These are phyloP conservation scores for Pseudotsuga menziesii DNA, from an alignment of 75 land plant genomes.

Conservation along the genomic window DNA sequence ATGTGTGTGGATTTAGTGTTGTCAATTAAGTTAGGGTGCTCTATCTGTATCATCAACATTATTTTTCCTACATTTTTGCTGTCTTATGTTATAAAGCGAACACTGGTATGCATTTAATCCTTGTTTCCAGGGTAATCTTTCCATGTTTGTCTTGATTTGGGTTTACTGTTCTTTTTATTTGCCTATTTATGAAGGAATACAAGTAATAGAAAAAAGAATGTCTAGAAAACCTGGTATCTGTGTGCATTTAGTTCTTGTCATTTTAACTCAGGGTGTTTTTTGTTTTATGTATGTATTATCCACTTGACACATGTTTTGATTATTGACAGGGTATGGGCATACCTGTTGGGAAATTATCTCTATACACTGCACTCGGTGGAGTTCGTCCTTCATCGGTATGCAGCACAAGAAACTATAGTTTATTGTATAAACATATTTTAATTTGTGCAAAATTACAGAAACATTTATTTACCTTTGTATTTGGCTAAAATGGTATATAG, in stretches of 20 bases:
- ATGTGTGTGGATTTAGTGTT: too few relatives aligned
- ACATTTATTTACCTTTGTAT: background rate
- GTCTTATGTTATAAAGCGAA: too few relatives aligned
- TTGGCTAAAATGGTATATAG: background rate
- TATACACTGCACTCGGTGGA: conserved; percentile 39
- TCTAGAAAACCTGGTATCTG: background rate
- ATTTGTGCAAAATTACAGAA: background rate
- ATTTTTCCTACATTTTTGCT: background rate
- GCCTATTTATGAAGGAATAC: too few relatives aligned
- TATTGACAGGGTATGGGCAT: conserved; percentile 32
- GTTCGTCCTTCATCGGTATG: conserved; percentile 34
- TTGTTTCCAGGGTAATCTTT: too few relatives aligned
- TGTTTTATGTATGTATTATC: background rate
- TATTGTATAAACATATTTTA: background rate
- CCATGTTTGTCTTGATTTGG: too few relatives aligned
- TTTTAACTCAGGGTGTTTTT: background rate
- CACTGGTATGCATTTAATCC: too few relatives aligned
- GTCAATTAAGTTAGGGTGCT: too few relatives aligned
- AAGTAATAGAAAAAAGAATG: background rate
- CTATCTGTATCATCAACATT: background rate
- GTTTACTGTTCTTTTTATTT: too few relatives aligned
- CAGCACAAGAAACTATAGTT: background rate
- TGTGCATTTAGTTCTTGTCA: background rate
- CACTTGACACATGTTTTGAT: background rate
- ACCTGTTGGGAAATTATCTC: conserved; percentile 32